Percentiles rank a stretch among this genome's conserved stretches.
Evolutionary conservation across 495 filamentous ascomycete genomes (phyloP).

Genomic region (Ramalina intermedia): DNA sequence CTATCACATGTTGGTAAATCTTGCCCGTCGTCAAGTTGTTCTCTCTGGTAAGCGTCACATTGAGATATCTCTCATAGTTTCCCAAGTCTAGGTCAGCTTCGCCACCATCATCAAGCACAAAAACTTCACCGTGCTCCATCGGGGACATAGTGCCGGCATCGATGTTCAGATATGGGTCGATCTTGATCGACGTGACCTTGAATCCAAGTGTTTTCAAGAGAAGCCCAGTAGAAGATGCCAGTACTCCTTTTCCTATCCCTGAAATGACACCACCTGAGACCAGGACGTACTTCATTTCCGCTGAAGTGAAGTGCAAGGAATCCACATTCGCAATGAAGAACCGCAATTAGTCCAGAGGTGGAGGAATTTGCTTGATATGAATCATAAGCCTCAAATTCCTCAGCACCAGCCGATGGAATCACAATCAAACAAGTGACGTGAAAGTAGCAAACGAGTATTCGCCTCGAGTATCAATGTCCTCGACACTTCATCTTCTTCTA

Average conservation of each 20-base stretch:
- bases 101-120: constrained; percentile 60
- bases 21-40: constrained; percentile 96
- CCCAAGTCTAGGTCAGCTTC: constrained; percentile 89
- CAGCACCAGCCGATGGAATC: too few species aligned
- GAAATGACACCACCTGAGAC: constrained; percentile 73
- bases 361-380: too few species aligned
- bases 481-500: too few species aligned
- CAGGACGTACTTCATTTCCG: constrained; percentile 66
- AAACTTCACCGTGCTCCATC: constrained; percentile 53
- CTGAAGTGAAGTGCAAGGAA: constrained; percentile 10
- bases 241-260: constrained; percentile 74
- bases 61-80: constrained; percentile 82
- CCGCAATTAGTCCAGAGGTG: too few species aligned
- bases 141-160: constrained; percentile 77
- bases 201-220: constrained; percentile 75
- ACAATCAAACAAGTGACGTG: too few species aligned
- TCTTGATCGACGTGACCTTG: constrained; percentile 54
- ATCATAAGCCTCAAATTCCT: too few species aligned
- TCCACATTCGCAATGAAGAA: too few species aligned
- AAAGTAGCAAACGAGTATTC: too few species aligned
- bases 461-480: too few species aligned
- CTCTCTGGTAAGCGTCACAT: constrained; percentile 56
- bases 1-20: constrained; percentile 79
- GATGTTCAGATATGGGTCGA: constrained; percentile 76
- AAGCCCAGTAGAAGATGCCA: constrained; percentile 60